Evolutionary conservation across 2,329 filamentous ascomycete genomes (phyloP), one percentile per base, ranked within the genome.

Genomic region (Arthroderma sp.): DNA sequence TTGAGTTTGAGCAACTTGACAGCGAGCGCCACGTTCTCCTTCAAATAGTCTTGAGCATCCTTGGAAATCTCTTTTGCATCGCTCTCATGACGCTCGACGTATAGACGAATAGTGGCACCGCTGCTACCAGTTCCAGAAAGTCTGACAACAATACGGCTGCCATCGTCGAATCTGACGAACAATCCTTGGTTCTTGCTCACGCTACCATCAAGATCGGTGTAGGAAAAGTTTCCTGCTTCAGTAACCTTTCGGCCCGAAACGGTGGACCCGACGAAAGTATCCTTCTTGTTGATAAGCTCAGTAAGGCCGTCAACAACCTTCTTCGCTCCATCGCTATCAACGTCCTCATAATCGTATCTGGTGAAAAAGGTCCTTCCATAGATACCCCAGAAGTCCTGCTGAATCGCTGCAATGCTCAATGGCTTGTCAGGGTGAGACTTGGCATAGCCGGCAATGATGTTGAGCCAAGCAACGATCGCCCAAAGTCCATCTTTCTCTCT

Each of bases 341-440:
- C 90, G 65, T 94, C 83, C 76, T 98, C 93, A 76, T 95, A 98
- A 76, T 98, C 93, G 75, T 97, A 97, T 62, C 93, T 88, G 44
- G 93, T 98, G 81, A 98, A 98, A 80, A 97, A 98, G 33, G 91
- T 96, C 59, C 93, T 90, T 67, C 93, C 93, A 73, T 98, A 98
- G 58, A 83, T 88, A 67, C 82, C 81, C 93, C 93, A 98, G 82
- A 98, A 97, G 71, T 96, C 89, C 67, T 89, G 84, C 77, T 98
- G 93, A 71, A 98, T 96, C 73, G 91, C 86, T 69, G 87, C 87
- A 75, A 98, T 97, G 76, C 88, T 95, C 54, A 91, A 91, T 2
- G 86, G 89, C 64, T 87, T 84, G 59, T 79, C 83, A 19, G 87
- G 83, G 68, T 86, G 86, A 71, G 89, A 81, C 71, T 93, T 84